Conservation (phyloP, 139 green algal genomes). For the Trebouxia sp. region DNA sequence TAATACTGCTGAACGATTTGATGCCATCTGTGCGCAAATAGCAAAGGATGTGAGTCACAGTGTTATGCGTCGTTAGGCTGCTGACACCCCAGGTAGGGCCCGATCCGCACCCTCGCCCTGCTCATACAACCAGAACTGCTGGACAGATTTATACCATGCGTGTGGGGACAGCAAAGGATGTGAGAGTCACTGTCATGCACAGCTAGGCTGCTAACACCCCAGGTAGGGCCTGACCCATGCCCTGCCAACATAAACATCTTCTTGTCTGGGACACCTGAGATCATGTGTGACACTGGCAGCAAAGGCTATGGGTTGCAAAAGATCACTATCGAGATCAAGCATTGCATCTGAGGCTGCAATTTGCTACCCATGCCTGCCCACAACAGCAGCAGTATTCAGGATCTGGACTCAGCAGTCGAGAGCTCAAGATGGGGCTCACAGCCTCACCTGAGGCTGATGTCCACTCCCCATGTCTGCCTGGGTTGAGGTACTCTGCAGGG, state of each 20-base stretch:
- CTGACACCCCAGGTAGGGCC: slow-evolving; percentile 73
- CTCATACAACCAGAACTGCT: not conserved
- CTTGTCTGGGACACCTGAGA: no score
- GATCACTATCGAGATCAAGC: not conserved
- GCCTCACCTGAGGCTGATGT: slow-evolving; percentile 33
- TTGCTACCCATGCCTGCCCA: not conserved
- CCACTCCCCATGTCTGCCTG: slow-evolving; percentile 76
- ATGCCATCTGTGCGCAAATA: not conserved
- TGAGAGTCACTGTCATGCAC: no score
- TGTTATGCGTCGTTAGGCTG: no score
- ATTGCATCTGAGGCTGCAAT: no score
- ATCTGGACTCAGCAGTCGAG: not conserved
- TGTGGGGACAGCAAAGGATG: no score
- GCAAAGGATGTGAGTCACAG: no score
- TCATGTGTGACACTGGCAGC: no score
- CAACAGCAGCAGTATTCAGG: not conserved
- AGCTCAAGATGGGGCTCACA: not conserved
- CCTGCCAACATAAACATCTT: no score
- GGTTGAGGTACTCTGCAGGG: slow-evolving; percentile 62
- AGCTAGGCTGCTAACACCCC: slow-evolving; percentile 78
- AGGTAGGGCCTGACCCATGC: slow-evolving; percentile 44
- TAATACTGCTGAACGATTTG: not conserved
- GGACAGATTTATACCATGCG: not conserved
- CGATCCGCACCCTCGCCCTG: slow-evolving; percentile 19
- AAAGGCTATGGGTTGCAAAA: not conserved